A percentile compares a stretch with the other conserved stretches of the same genome.
Conservation (phyloP, 306 rosid genomes). For the Dryas drummondii region DNA sequence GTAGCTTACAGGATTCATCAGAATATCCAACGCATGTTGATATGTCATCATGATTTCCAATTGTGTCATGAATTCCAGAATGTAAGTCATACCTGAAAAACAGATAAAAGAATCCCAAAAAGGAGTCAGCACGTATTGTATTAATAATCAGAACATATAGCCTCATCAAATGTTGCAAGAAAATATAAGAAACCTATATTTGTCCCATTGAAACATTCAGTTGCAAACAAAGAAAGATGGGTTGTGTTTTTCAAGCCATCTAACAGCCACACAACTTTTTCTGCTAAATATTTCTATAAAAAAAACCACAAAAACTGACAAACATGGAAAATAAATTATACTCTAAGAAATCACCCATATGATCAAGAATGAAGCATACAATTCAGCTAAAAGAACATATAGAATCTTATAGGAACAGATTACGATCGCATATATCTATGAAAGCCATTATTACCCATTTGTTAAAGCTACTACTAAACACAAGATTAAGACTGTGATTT, state of each 20-base stretch:
- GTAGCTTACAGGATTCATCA: constrained; percentile 62
- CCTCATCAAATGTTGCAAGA: constrained; percentile 7
- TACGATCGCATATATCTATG: neutral
- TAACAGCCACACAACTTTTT: too few species aligned
- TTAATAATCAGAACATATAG: neutral
- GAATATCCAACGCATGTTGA: constrained; percentile 71
- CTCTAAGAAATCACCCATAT: too few species aligned
- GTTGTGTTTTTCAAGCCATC: too few species aligned
- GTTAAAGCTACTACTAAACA: neutral
- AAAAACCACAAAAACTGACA: too few species aligned
- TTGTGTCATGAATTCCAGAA: constrained; percentile 49
- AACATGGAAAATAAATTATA: too few species aligned
- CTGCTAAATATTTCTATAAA: too few species aligned
- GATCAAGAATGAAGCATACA: too few species aligned
- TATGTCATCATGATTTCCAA: constrained; percentile 73
- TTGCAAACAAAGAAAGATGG: neutral
- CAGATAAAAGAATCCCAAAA: constrained; percentile 12
- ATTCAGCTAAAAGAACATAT: too few species aligned
- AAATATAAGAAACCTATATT: neutral
- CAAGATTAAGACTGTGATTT: neutral
- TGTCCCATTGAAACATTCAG: neutral
- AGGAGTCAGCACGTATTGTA: constrained; percentile 19
- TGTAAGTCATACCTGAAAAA: constrained; percentile 67
- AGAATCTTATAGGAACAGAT: neutral
- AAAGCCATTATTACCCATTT: neutral